Evolutionary conservation across 2,329 filamentous ascomycete genomes (phyloP), one percentile per base, ranked within the genome.

Genomic region (Esteya vermicola): DNA sequence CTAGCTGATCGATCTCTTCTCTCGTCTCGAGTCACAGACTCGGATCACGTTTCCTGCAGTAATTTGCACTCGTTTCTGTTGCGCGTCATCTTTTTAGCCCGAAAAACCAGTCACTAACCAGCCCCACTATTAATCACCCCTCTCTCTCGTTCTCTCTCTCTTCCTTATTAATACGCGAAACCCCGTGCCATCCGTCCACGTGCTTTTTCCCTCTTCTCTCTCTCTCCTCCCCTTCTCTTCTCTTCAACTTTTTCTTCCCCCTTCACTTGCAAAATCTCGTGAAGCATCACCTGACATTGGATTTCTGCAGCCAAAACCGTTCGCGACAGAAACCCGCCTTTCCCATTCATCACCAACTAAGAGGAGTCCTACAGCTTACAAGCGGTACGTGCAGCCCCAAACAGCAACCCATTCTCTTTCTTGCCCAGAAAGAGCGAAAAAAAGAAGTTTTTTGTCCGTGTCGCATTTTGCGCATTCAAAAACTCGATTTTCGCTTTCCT

Each of bases 281-380:
- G 47, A 49, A 49, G 46, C 47, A 49, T 49, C 47, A 49, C 47
- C 47, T 49, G 47, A 49, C 47, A 48, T 47, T 21, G 44, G 43
- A 38, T 44, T 46, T 38, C 45, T 48, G 43, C 47, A 49, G 44
- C 44, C 43, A 42, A 43, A 45, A 43, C 37, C 40, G 33, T n/a
- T n/a, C n/a, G n/a, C n/a, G n/a, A n/a, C 33, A 40, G 33, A 18
- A 18, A 30, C 20, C 18, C 18, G 16, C 18, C n/a, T n/a, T n/a
- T n/a, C 4, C 38, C 20, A 9, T 19, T 33, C 25, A 35, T 34
- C 32, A 36, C 13, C 31, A 30, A 16, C 19, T 28, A 7, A 20
- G 10, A 22, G 32, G n/a, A n/a, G n/a, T n/a, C n/a, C n/a, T n/a
- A 23, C 13, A 27, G 30, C 23, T 22, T 22, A 25, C 14, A 31